Evolutionary conservation across 768 basidiomycete genomes (phyloP).

Genomic region (Lactifluus subvellereus): DNA sequence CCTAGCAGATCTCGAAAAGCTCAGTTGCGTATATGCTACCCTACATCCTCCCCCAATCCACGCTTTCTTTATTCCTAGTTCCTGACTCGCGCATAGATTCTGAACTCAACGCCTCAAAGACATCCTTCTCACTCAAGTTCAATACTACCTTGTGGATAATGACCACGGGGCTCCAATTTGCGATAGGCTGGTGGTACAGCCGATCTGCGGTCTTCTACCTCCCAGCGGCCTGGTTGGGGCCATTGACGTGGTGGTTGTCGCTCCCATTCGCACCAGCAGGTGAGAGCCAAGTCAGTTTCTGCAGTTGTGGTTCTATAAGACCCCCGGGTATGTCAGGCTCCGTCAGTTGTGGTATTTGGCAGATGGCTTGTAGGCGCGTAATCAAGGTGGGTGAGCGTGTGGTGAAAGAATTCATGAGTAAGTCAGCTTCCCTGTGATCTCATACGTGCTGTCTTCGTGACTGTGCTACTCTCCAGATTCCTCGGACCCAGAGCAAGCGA

Average conservation of each 20-base stretch:
- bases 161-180: conserved; percentile 83
- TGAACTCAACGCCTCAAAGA: conserved; percentile 72
- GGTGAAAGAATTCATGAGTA: conserved; percentile 19
- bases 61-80: not conserved
- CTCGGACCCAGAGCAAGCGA: not conserved
- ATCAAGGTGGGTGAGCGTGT: conserved; percentile 63
- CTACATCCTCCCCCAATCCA: not conserved
- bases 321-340: conserved; percentile 51
- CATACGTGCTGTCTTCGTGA: not conserved
- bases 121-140: conserved; percentile 70
- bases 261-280: conserved; percentile 89
- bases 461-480: not conserved
- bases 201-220: conserved; percentile 90
- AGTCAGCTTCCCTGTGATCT: not conserved
- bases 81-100: conserved; percentile 44
- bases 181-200: conserved; percentile 88
- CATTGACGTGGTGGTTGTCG: conserved; percentile 80
- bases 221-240: conserved; percentile 86
- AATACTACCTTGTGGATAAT: conserved; percentile 68
- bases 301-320: not conserved
- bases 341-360: conserved; percentile 91
- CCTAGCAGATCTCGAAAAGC: conserved; percentile 81
- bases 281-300: conserved; percentile 32
- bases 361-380: conserved; percentile 89
- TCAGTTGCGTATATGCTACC: conserved; percentile 56